These are phyloP conservation scores for Aspergillus carbonarius DNA, from an alignment of 2,329 filamentous ascomycete genomes.

Conservation along the genomic window DNA sequence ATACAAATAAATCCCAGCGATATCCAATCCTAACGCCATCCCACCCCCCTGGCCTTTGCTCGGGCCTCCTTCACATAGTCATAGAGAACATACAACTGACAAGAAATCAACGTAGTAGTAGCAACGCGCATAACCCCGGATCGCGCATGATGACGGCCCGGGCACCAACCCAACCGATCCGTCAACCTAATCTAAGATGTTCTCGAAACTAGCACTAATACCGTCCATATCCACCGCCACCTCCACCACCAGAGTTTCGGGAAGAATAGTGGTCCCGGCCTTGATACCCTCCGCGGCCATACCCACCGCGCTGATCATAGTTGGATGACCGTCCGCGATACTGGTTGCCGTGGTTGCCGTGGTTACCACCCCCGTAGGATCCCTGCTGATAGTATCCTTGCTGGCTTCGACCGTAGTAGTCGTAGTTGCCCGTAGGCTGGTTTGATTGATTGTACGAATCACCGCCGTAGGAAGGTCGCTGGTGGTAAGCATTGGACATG, in stretches of 20 bases:
- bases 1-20: not conserved
- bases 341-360: slow-evolving; percentile 16
- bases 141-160: slow-evolving; percentile 7
- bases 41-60: not conserved
- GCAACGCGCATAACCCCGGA: not conserved
- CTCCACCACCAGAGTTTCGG: slow-evolving; percentile 30
- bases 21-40: slow-evolving; percentile 11
- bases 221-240: slow-evolving; percentile 36
- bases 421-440: slow-evolving; percentile 21
- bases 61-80: not conserved
- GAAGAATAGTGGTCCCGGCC: slow-evolving; percentile 33
- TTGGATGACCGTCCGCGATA: slow-evolving; percentile 28
- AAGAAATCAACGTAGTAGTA: not conserved
- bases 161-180: not conserved
- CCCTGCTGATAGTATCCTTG: slow-evolving; percentile 22
- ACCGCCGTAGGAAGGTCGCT: slow-evolving; percentile 14
- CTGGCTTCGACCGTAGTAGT: slow-evolving; percentile 27
- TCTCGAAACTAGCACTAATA: slow-evolving; percentile 28
- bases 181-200: not conserved
- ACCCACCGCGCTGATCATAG: slow-evolving; percentile 25
- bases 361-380: slow-evolving; percentile 21
- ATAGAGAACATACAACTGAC: slow-evolving; percentile 1
- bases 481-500: slow-evolving; percentile 25
- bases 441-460: slow-evolving; percentile 25
- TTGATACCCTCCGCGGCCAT: slow-evolving; percentile 21